Evolutionary conservation across 192 early-diverging fungal genomes (phyloP).

Genomic region (Lunasporangiospora selenospora): DNA sequence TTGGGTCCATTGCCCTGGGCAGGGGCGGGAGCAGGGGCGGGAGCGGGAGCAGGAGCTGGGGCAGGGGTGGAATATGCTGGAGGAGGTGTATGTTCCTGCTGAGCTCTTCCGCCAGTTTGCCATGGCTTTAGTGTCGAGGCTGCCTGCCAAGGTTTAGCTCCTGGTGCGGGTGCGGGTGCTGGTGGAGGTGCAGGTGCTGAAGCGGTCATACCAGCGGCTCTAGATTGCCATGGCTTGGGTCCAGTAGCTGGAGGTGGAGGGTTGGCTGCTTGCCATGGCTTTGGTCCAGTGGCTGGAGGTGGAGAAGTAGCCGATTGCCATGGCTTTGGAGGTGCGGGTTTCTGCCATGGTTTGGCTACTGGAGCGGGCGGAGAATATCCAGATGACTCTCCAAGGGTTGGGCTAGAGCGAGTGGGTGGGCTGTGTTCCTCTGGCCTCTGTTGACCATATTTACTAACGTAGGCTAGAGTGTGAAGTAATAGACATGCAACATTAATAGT

Average conservation of each 20-base stretch:
- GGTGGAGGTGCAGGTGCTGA: conserved; percentile 5
- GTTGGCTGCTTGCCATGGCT: conserved; percentile 23
- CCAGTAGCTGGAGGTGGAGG: neutral
- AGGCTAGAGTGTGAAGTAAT: no score
- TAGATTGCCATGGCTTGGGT: conserved; percentile 20
- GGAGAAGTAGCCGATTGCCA: conserved; percentile 16
- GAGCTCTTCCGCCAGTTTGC: neutral
- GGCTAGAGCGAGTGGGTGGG: no score
- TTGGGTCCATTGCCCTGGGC: conserved; percentile 19
- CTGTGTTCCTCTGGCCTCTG: no score
- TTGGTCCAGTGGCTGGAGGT: neutral
- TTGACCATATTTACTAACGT: conserved; percentile 32
- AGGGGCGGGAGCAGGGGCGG: conserved; percentile 12
- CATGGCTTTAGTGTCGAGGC: neutral
- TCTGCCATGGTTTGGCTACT: conserved; percentile 35
- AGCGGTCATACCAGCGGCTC: conserved; percentile 1
- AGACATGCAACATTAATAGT: no score
- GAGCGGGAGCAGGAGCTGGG: conserved; percentile 3
- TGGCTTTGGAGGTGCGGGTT: conserved; percentile 19
- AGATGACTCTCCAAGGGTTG: no score
- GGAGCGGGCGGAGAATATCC: no score
- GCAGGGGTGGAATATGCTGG: conserved; percentile 32
- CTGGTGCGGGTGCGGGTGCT: conserved; percentile 25
- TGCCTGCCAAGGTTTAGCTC: conserved; percentile 2
- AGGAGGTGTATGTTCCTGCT: conserved; percentile 15